Evolutionary conservation across 768 basidiomycete genomes (phyloP).

Genomic region (Lyophyllum semitale): DNA sequence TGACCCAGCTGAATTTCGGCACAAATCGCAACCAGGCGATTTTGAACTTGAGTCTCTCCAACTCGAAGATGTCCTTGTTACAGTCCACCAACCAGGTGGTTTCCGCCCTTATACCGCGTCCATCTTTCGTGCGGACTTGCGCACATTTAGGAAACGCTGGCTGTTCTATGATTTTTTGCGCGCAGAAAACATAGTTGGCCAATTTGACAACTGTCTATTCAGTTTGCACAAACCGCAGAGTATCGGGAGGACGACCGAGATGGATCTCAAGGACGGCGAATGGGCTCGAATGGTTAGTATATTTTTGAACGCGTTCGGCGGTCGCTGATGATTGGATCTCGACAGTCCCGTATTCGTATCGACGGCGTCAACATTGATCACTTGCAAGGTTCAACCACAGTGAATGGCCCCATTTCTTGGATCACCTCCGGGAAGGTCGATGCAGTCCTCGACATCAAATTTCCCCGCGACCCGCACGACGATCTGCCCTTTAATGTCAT

Average conservation of each 20-base stretch:
- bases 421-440: slow-evolving; percentile 96
- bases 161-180: slow-evolving; percentile 91
- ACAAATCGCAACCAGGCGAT: slow-evolving; percentile 73
- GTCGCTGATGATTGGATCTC: neutral
- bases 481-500: slow-evolving; percentile 76
- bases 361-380: slow-evolving; percentile 98
- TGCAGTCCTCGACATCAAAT: slow-evolving; percentile 96
- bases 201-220: slow-evolving; percentile 97
- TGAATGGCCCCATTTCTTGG: slow-evolving; percentile 93
- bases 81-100: slow-evolving; percentile 89
- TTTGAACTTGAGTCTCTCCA: slow-evolving; percentile 90
- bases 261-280: slow-evolving; percentile 78
- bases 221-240: slow-evolving; percentile 96
- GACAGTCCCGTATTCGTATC: slow-evolving; percentile 90
- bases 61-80: slow-evolving; percentile 91
- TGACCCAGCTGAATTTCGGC: slow-evolving; percentile 81
- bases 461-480: slow-evolving; percentile 78
- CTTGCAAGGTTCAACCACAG: slow-evolving; percentile 78
- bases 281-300: slow-evolving; percentile 86
- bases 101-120: slow-evolving; percentile 92
- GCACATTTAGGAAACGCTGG: slow-evolving; percentile 87
- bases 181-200: slow-evolving; percentile 96
- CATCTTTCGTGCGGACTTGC: slow-evolving; percentile 91
- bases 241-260: slow-evolving; percentile 87
- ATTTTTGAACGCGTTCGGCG: neutral